phyloP scores from a whole-genome alignment of 345 rosid genomes.

The Boechera divaricarpa region DNA sequence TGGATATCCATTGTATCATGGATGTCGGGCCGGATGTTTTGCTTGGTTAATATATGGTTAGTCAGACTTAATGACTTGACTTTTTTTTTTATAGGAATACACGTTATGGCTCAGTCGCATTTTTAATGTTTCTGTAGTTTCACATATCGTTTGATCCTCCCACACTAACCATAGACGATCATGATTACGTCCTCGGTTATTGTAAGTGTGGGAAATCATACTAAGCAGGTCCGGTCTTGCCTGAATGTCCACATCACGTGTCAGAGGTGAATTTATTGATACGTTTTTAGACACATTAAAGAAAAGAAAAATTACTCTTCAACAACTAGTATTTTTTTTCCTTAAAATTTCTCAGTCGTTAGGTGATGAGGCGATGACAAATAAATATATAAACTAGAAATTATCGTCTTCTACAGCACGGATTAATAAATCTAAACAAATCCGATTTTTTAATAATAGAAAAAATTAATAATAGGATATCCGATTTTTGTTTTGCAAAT shows the following conservation, averaged over 20 bases:
- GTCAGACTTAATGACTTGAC: background rate
- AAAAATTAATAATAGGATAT: too few relatives aligned
- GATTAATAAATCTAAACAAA: too few relatives aligned
- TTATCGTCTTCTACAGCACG: too few relatives aligned
- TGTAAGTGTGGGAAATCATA: background rate
- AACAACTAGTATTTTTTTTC: too few relatives aligned
- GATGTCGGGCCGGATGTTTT: background rate
- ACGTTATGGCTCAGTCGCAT: background rate
- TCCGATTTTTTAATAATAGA: too few relatives aligned
- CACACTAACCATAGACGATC: background rate
- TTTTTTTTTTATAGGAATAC: too few relatives aligned
- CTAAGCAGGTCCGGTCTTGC: background rate
- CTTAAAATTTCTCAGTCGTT: background rate
- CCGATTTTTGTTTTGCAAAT: too few relatives aligned
- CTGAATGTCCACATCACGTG: background rate
- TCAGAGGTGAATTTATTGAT: background rate
- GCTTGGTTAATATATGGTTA: background rate
- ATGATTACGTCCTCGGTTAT: background rate
- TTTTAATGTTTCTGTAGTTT: background rate
- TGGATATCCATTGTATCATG: too few relatives aligned
- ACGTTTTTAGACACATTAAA: background rate
- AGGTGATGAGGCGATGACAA: background rate
- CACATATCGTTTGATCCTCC: background rate
- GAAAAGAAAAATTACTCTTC: too few relatives aligned
- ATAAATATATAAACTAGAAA: background rate